phyloP scores from a whole-genome alignment of 345 rosid genomes.

The Euphorbia peplus region DNA sequence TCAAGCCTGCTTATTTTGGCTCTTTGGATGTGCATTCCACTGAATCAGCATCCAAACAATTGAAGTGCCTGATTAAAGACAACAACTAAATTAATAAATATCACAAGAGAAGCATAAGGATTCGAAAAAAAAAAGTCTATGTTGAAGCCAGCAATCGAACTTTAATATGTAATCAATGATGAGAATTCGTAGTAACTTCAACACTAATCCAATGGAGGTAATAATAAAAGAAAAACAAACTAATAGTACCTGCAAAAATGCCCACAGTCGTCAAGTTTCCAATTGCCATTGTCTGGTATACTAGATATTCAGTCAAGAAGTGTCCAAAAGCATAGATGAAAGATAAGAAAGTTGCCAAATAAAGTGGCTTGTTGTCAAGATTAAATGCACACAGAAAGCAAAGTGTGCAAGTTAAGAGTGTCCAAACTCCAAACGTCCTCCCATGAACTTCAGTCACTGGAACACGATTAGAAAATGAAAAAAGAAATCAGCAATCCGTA shows the following conservation, averaged over 20 bases:
- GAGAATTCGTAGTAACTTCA: neutral
- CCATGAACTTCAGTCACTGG: constrained; percentile 98
- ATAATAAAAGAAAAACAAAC: neutral
- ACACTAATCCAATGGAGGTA: neutral
- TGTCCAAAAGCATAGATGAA: constrained; percentile 84
- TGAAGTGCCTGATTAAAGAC: constrained; percentile 55
- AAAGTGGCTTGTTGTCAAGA: constrained; percentile 73
- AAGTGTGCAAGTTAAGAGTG: constrained; percentile 88
- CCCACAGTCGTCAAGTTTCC: constrained; percentile 70
- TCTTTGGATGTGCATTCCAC: constrained; percentile 57
- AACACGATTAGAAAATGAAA: constrained; percentile 4
- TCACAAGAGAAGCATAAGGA: too few relatives aligned
- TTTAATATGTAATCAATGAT: neutral
- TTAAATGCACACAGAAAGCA: constrained; percentile 92
- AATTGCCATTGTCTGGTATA: constrained; percentile 76
- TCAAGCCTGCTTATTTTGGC: constrained; percentile 26
- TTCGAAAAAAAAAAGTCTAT: neutral
- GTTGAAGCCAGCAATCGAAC: neutral
- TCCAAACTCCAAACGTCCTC: constrained; percentile 96
- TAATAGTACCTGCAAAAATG: constrained; percentile 74
- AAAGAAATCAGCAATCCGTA: neutral
- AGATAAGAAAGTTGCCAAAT: constrained; percentile 75
- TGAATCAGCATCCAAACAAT: constrained; percentile 85
- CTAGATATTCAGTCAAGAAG: constrained; percentile 74
- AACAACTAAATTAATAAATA: neutral